These are phyloP conservation scores for Blastobotrys malaysiensis DNA, from an alignment of 1,139 yeast genomes.

Conservation along the genomic window DNA sequence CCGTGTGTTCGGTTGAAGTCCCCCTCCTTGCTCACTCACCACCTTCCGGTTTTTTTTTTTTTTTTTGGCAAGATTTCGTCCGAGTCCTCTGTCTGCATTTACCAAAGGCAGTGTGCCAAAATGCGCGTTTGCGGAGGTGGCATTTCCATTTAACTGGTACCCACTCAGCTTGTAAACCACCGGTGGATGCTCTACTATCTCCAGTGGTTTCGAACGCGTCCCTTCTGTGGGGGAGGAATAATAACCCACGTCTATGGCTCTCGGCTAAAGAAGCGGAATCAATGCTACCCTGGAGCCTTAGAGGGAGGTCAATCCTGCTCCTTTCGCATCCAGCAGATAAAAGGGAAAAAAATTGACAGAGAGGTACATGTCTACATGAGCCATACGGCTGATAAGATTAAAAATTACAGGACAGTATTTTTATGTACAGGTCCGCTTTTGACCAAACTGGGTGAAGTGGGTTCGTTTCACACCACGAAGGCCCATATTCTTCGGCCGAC, in stretches of 20 bases:
- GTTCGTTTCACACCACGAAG: neutral
- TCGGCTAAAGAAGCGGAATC: neutral
- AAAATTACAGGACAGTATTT: neutral
- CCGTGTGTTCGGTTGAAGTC: neutral
- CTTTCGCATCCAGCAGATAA: neutral
- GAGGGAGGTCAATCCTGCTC: too few relatives aligned
- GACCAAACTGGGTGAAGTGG: neutral
- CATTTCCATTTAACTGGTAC: neutral
- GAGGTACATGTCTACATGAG: neutral
- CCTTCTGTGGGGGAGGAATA: neutral
- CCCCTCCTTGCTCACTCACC: too few relatives aligned
- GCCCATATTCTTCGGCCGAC: neutral
- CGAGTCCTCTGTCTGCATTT: neutral
- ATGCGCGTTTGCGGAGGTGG: neutral
- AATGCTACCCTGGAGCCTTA: neutral
- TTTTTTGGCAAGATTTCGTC: too few relatives aligned
- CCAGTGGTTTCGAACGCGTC: neutral
- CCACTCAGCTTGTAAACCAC: too few relatives aligned
- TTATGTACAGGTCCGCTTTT: neutral
- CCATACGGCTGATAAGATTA: neutral
- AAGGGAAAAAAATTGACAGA: neutral
- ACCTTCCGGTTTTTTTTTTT: too few relatives aligned
- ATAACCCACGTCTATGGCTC: neutral
- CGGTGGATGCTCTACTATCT: too few relatives aligned
- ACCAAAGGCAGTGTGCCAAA: neutral